A percentile compares a stretch with the other conserved stretches of the same genome.
Conservation (phyloP, 2,329 filamentous ascomycete genomes). For the Trichoderma sp. region DNA sequence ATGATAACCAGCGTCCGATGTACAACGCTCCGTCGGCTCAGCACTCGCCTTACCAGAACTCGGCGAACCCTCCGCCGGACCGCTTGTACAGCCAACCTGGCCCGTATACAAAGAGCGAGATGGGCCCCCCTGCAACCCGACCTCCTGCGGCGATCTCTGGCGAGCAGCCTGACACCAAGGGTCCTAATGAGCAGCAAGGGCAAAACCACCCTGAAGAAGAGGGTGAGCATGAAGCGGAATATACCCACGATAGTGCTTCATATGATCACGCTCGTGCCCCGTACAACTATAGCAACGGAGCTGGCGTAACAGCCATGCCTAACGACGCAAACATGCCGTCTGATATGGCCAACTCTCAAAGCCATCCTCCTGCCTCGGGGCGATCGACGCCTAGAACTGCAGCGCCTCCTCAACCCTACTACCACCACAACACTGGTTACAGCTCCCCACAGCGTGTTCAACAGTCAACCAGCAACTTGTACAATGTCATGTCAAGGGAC, state of each 20-base stretch:
- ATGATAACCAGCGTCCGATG: slow-evolving; percentile 77
- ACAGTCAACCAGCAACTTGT: slow-evolving; percentile 77
- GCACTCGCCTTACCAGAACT: slow-evolving; percentile 71
- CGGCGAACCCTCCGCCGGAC: slow-evolving; percentile 62
- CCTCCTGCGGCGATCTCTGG: slow-evolving; percentile 60
- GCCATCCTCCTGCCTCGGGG: slow-evolving; percentile 77
- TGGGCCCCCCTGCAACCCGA: slow-evolving; percentile 77
- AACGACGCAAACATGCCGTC: slow-evolving; percentile 79
- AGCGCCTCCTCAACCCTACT: slow-evolving; percentile 72
- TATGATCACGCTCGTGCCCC: slow-evolving; percentile 74
- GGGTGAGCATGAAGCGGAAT: slow-evolving; percentile 77
- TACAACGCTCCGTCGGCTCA: slow-evolving; percentile 74
- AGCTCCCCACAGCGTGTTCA: slow-evolving; percentile 75
- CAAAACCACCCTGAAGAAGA: slow-evolving; percentile 67
- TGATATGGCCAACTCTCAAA: slow-evolving; percentile 81
- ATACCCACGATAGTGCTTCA: slow-evolving; percentile 78
- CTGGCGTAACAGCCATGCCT: slow-evolving; percentile 66
- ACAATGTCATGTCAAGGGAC: slow-evolving; percentile 86
- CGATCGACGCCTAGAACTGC: slow-evolving; percentile 85
- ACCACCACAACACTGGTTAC: slow-evolving; percentile 68
- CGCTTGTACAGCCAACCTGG: slow-evolving; percentile 69
- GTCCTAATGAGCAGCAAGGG: slow-evolving; percentile 59
- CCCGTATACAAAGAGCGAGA: slow-evolving; percentile 80
- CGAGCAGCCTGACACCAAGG: slow-evolving; percentile 67
- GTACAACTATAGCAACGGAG: slow-evolving; percentile 70